These are phyloP conservation scores for Wickerhamomyces rabaulensis DNA, from an alignment of 805 yeast species.

Conservation along the genomic window DNA sequence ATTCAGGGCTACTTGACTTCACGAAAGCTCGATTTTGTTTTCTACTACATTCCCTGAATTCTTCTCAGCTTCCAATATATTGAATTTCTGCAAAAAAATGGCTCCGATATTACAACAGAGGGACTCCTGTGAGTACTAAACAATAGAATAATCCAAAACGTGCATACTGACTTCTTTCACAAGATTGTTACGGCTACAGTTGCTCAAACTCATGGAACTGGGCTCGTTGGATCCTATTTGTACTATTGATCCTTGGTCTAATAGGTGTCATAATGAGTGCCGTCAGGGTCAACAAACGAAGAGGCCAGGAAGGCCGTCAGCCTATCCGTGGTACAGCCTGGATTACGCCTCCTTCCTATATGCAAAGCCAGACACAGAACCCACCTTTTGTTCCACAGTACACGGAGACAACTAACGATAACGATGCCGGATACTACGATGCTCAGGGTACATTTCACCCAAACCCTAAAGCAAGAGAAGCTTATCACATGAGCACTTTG, in stretches of 20 bases:
- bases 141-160: neutral
- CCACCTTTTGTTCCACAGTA: conserved; percentile 65
- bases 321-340: conserved; percentile 78
- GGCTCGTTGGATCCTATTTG: conserved; percentile 42
- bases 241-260: conserved; percentile 47
- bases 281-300: conserved; percentile 46
- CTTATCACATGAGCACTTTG: conserved; percentile 15
- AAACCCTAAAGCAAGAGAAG: conserved; percentile 27
- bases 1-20: neutral
- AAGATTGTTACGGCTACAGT: conserved; percentile 16
- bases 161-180: neutral
- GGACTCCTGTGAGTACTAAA: neutral
- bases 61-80: no score
- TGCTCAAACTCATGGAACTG: conserved; percentile 17
- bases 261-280: conserved; percentile 45
- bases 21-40: neutral
- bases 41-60: no score
- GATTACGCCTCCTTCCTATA: conserved; percentile 82
- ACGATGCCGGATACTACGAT: conserved; percentile 63
- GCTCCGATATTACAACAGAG: neutral
- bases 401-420: conserved; percentile 58
- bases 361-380: conserved; percentile 31
- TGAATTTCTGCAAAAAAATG: neutral
- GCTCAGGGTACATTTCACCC: conserved; percentile 25
- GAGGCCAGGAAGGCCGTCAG: conserved; percentile 37